phyloP scores from a whole-genome alignment of 2,329 filamentous ascomycete genomes.

The Aschersonia sp. region DNA sequence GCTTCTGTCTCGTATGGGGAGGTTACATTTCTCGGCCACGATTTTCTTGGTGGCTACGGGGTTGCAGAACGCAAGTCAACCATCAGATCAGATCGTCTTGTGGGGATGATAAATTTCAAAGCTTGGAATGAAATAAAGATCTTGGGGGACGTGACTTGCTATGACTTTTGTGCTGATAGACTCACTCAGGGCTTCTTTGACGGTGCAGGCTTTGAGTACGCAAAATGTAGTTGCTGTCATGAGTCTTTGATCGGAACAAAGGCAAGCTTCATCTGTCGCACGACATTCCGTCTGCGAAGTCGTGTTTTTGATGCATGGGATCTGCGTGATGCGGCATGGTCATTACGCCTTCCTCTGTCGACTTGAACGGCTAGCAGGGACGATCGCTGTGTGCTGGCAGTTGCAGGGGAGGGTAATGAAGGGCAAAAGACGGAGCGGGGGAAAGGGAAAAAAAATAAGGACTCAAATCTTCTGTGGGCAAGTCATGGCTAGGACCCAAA shows the following conservation, averaged over 20 bases:
- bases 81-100: too few relatives aligned
- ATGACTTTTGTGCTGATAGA: neutral
- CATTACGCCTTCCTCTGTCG: neutral
- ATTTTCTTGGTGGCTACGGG: conserved; percentile 2
- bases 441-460: too few relatives aligned
- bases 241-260: neutral
- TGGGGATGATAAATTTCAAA: neutral
- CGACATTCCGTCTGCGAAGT: neutral
- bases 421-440: too few relatives aligned
- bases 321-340: neutral
- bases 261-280: neutral
- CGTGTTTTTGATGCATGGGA: neutral
- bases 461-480: too few relatives aligned
- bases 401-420: too few relatives aligned
- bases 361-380: neutral
- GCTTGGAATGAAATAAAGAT: too few relatives aligned
- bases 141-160: too few relatives aligned
- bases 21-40: conserved; percentile 5
- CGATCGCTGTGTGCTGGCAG: too few relatives aligned
- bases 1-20: conserved; percentile 4
- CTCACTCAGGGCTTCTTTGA: conserved; percentile 1
- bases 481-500: too few relatives aligned
- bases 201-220: conserved; percentile 1
- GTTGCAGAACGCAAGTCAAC: too few relatives aligned
- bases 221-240: neutral